Evolutionary conservation across 2,329 filamentous ascomycete genomes (phyloP).

Genomic region (Colletotrichum horii): DNA sequence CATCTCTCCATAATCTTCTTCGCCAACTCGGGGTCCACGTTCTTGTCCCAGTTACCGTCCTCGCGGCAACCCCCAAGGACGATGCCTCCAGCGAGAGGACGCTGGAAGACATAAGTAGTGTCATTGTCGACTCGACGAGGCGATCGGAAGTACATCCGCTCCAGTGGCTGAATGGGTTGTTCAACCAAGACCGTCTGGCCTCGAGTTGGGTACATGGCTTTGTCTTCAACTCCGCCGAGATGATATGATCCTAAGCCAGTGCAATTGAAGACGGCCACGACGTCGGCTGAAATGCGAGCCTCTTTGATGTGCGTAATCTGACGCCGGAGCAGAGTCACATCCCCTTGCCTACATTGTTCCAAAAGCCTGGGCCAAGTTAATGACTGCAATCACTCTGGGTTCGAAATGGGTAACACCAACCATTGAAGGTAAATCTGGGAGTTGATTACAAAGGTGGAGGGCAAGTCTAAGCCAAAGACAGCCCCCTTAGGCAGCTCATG

Average conservation of each 20-base stretch:
- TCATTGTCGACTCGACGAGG: conserved; percentile 44
- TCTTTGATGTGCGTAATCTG: conserved; percentile 74
- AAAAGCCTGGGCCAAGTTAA: conserved; percentile 51
- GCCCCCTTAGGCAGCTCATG: conserved; percentile 36
- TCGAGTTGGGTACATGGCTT: conserved; percentile 73
- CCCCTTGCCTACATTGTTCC: conserved; percentile 77
- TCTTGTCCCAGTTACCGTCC: conserved; percentile 34
- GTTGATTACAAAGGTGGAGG: conserved; percentile 59
- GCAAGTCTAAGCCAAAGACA: conserved; percentile 37
- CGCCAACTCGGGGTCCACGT: conserved; percentile 32
- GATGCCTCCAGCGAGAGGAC: conserved; percentile 38
- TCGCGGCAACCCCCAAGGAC: conserved; percentile 38
- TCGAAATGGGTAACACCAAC: conserved; percentile 26
- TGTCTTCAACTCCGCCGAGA: conserved; percentile 83
- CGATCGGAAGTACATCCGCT: conserved; percentile 42
- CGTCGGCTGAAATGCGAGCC: conserved; percentile 62
- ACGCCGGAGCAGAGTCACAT: conserved; percentile 70
- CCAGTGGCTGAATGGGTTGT: conserved; percentile 40
- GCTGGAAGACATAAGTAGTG: conserved; percentile 48
- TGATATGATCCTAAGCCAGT: conserved; percentile 78
- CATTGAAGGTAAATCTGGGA: conserved; percentile 86
- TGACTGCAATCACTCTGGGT: background rate
- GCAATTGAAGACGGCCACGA: conserved; percentile 75
- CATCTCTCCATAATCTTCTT: conserved; percentile 37
- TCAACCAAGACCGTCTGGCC: conserved; percentile 64